Evolutionary conservation across 176 grass and related monocot species (phyloP).

Genomic region (Ananas comosus): DNA sequence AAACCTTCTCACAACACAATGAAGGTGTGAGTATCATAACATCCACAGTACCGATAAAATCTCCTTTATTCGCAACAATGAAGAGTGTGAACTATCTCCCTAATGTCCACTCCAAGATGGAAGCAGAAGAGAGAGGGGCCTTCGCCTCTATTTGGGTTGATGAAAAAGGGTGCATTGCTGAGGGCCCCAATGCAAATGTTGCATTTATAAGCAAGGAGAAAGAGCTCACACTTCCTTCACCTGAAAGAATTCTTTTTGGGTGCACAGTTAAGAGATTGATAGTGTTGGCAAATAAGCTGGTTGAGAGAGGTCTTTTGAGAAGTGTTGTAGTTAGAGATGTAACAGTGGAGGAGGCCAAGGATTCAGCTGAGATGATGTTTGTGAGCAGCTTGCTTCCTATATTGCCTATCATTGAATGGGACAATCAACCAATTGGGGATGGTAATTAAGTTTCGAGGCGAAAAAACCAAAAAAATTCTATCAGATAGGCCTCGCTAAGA

Average conservation of each 20-base stretch:
- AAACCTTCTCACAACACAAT: conserved; percentile 51
- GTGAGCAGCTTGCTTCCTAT: conserved; percentile 64
- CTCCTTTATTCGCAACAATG: conserved; percentile 51
- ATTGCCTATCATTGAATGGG: conserved; percentile 65
- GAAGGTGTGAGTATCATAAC: conserved; percentile 59
- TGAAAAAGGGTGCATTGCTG: conserved; percentile 44
- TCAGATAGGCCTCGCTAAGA: no score
- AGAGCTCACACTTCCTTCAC: conserved; percentile 50
- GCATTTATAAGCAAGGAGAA: conserved; percentile 46
- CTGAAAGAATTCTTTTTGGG: conserved; percentile 58
- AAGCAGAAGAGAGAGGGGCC: conserved; percentile 66
- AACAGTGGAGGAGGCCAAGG: conserved; percentile 36
- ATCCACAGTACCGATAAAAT: conserved; percentile 71
- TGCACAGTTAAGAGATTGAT: conserved; percentile 69
- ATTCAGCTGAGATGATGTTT: conserved; percentile 66
- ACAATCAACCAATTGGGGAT: conserved; percentile 58
- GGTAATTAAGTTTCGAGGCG: conserved; percentile 23
- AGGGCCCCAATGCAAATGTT: conserved; percentile 80
- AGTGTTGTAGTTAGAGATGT: conserved; percentile 25
- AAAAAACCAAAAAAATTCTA: no score
- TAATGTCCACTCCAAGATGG: conserved; percentile 76
- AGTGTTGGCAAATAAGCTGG: conserved; percentile 51
- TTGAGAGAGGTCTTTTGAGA: conserved; percentile 30
- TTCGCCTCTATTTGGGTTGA: conserved; percentile 79
- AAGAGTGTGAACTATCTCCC: conserved; percentile 97